Percentiles rank a stretch among this genome's conserved stretches.
phyloP scores from a whole-genome alignment of 1,284 basidiomycete species.

The Cystobasidium slooffiae region DNA sequence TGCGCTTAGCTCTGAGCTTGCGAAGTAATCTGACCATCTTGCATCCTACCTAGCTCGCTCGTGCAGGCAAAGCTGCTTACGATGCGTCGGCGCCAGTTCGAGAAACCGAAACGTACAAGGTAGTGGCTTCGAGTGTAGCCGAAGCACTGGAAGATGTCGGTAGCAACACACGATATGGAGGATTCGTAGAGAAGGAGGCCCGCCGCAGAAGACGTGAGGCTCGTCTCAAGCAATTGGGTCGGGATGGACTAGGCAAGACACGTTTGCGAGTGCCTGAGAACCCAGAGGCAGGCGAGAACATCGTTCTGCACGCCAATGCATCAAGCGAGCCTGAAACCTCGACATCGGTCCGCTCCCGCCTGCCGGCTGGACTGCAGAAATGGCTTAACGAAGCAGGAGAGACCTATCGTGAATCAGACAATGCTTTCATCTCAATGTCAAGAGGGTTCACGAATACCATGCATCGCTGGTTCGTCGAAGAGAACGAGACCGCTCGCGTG shows the following conservation, averaged over 20 bases:
- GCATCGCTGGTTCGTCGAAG: slow-evolving; percentile 83
- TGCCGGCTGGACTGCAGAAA: slow-evolving; percentile 61
- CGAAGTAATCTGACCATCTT: background rate
- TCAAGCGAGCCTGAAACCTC: slow-evolving; percentile 54
- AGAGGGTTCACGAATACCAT: slow-evolving; percentile 83
- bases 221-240: slow-evolving; percentile 80
- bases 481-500: slow-evolving; percentile 96
- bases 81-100: slow-evolving; percentile 89
- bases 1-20: background rate
- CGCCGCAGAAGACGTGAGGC: slow-evolving; percentile 74
- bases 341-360: slow-evolving; percentile 67
- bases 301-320: slow-evolving; percentile 81
- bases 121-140: slow-evolving; percentile 81
- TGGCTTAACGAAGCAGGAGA: slow-evolving; percentile 59
- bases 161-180: slow-evolving; percentile 81
- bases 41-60: slow-evolving; percentile 15
- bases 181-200: slow-evolving; percentile 89
- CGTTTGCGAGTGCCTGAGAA: slow-evolving; percentile 65
- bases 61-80: slow-evolving; percentile 64
- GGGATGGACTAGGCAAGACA: slow-evolving; percentile 61
- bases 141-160: slow-evolving; percentile 95
- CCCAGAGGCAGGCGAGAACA: slow-evolving; percentile 78
- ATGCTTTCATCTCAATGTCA: slow-evolving; percentile 79
- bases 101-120: slow-evolving; percentile 93
- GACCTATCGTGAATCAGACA: slow-evolving; percentile 89